Base-by-base conservation (phyloP, 2,329 filamentous ascomycete species). In the Coniochaeta pulveracea region DNA sequence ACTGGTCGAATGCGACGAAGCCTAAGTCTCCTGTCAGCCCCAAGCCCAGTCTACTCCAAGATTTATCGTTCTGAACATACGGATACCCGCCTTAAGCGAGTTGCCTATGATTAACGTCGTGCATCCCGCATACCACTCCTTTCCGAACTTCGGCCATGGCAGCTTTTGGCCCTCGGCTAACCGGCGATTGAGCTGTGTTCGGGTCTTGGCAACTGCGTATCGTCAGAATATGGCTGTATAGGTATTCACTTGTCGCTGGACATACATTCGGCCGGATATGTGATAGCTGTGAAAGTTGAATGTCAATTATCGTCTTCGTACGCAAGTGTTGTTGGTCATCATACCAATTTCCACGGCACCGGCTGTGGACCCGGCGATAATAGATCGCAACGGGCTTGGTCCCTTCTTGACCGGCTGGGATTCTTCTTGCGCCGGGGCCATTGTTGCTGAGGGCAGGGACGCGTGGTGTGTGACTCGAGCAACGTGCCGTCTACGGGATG, bases 21-120 rank as follows among this genome's bases (percentile, higher is more conserved):
- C 81, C 78, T 84, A 45, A n/a, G n/a, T n/a, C n/a, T n/a, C n/a
- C n/a, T n/a, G n/a, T n/a, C n/a, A n/a, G n/a, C n/a, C n/a, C n/a
- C n/a, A n/a, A n/a, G n/a, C n/a, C n/a, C n/a, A n/a, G n/a, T n/a
- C n/a, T n/a, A n/a, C n/a, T n/a, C n/a, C n/a, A n/a, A n/a, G n/a
- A n/a, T n/a, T n/a, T n/a, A n/a, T n/a, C n/a, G n/a, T n/a, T 17
- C 38, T 36, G 18, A 26, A 67, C 80, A 40, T 71, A 88, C 86
- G 80, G 42, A 96, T 93, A 38, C 86, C 91, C 23, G 91, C 91
- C 64, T 98, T 98, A 54, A 91, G 70, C 34, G 86, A 93, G 61
- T 98, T 98, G 40, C 91, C 91, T 45, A 96, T 85, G 38, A 98
- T 93, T 53, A 95, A 63, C 18, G 91, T 96, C 29, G 91, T 96